phyloP scores from a whole-genome alignment of 129 eudicot species.

The Saposhnikovia divaricata region DNA sequence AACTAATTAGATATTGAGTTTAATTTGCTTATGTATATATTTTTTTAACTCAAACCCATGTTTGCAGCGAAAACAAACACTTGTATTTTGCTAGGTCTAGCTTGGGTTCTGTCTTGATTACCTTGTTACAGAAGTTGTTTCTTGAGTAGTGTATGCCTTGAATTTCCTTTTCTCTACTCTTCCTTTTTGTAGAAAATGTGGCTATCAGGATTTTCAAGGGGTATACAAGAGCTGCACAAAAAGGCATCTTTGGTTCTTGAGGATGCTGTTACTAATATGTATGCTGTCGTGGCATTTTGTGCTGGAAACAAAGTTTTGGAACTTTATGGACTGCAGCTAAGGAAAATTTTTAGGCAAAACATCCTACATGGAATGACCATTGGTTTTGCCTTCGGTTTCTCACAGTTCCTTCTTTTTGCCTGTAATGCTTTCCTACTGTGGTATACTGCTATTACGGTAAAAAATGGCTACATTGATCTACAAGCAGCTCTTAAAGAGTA shows the following conservation, averaged over 20 bases:
- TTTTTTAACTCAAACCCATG: neutral
- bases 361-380: slow-evolving; percentile 39
- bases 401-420: slow-evolving; percentile 52
- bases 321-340: slow-evolving; percentile 37
- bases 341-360: slow-evolving; percentile 29
- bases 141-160: neutral
- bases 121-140: neutral
- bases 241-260: slow-evolving; percentile 52
- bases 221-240: slow-evolving; percentile 43
- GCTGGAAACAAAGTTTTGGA: slow-evolving; percentile 50
- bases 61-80: neutral
- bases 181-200: slow-evolving; percentile 32
- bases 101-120: neutral
- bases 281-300: slow-evolving; percentile 51
- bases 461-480: slow-evolving; percentile 32
- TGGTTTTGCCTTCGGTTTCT: slow-evolving; percentile 46
- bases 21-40: neutral
- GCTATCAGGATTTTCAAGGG: slow-evolving; percentile 46
- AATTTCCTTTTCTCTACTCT: neutral
- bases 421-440: slow-evolving; percentile 52
- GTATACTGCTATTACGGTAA: slow-evolving; percentile 41
- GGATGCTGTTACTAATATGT: slow-evolving; percentile 46
- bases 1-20: neutral
- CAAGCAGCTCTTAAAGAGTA: slow-evolving; percentile 48
- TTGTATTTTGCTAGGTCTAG: neutral